A percentile compares a stretch with the other conserved stretches of the same genome.
These are phyloP conservation scores for Ogataea degrootiae DNA, from an alignment of 805 yeast genomes.

Conservation along the genomic window DNA sequence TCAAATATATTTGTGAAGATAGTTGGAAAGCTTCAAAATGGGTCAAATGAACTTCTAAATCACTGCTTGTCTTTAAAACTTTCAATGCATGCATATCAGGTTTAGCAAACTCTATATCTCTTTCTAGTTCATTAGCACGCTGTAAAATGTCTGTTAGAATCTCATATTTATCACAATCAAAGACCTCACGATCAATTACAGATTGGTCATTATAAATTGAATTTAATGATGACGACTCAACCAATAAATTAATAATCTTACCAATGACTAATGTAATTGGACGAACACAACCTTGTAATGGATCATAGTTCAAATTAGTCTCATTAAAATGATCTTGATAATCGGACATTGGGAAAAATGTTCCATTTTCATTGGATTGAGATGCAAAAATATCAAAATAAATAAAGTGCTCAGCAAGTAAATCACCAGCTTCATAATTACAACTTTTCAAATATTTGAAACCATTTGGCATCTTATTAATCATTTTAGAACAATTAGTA, in stretches of 20 bases:
- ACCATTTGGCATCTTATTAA: constrained; percentile 21
- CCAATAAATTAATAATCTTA: constrained; percentile 31
- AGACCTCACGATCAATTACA: constrained; percentile 4
- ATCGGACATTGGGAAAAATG: constrained; percentile 30
- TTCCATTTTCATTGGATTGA: constrained; percentile 33
- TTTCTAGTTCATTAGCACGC: constrained; percentile 14
- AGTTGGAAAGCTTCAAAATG: constrained; percentile 33
- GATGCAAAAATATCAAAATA: constrained; percentile 38
- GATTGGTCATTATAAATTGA: constrained; percentile 5
- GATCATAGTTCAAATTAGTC: constrained; percentile 26
- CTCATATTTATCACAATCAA: constrained; percentile 20
- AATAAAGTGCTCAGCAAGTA: constrained; percentile 34
- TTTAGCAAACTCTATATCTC: constrained; percentile 11
- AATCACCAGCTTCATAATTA: constrained; percentile 28
- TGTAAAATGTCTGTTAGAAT: constrained; percentile 12
- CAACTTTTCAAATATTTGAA: constrained; percentile 29
- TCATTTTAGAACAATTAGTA: constrained; percentile 22
- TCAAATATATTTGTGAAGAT: constrained; percentile 22
- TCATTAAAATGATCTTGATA: constrained; percentile 27
- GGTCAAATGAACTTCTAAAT: constrained; percentile 28
- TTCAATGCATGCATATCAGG: constrained; percentile 18
- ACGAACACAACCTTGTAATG: constrained; percentile 38
- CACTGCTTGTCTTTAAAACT: constrained; percentile 16
- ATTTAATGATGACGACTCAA: constrained; percentile 17
- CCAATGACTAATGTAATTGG: constrained; percentile 34